Evolutionary conservation across 2,329 filamentous ascomycete species (phyloP), one percentile per base, ranked within the genome.

Genomic region (Xylaria sp.): DNA sequence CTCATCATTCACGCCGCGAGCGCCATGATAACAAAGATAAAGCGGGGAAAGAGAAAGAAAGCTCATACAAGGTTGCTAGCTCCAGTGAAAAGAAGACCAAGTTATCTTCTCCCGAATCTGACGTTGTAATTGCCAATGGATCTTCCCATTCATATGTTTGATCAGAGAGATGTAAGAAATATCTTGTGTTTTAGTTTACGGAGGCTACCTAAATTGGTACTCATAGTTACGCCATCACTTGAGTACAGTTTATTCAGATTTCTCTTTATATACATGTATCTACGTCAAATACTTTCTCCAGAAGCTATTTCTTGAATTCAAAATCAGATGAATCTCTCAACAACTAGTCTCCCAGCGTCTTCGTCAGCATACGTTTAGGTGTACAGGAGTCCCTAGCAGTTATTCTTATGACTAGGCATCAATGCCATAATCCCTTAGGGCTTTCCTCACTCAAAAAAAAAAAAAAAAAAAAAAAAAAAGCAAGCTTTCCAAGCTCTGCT

Each of bases 121-220:
- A 65, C 13, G 75, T 77, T 44, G 63, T 77, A 32, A 77, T 77
- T 66, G 75, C 73, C 9, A 27, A 76, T 44, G 75, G 75, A 27
- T 75, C 75, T 16, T 74, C 73, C 1, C 40, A 67, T 27, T 69
- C 74, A 27, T 69, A 62, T 40, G 25, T 25, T 53, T 69, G 40
- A 62, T 16, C 32, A 35, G 60, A 29, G 13, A 18, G 50, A 63
- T 37, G 37, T 47, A 32, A 37, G 6, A 60, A 18, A n/a, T 21
- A 58, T 62, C 13, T 58, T 16, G 18, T 53, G 16, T 27, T 65
- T 62, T 37, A 48, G 23, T 53, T 51, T 40, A 6, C 23, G 4
- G 35, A 18, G 18, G 25, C 27, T 40, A n/a, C 35, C 35, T 25
- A 57, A 23, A 53, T 32, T 35, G 55, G 32, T n/a, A 54, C 18